Base-by-base conservation (phyloP, 2,329 filamentous ascomycete species). In the Chrysoporthe deuterocubensis region DNA sequence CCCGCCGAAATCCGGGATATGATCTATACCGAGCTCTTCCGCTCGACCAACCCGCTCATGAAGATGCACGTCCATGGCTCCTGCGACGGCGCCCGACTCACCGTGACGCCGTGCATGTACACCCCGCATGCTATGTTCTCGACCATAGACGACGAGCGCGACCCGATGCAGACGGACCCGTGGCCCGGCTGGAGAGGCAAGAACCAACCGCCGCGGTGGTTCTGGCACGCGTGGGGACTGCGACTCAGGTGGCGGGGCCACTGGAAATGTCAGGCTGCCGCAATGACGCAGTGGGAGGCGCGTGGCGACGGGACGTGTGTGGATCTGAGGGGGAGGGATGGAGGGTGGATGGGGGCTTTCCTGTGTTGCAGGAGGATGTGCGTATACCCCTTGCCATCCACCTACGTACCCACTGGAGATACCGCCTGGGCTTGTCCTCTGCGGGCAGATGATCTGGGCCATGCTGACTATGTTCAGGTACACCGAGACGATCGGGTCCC, bases 321-420 rank as follows among this genome's bases (percentile, higher is more conserved):
- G 34, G 69, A 69, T 16, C 42, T 67, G 34, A 61, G 57, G 32
- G 32, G 26, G 2, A 8, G 18, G 44, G 26, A 14, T 11, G 18
- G 68, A 62, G 16, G 68, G 68, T 73, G 73, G 44, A 56, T 75
- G 58, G 62, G 69, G 0, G n/a, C 73, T 37, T 74, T 74, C 46
- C 40, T 74, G 59, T 71, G 71, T 1, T 74, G 73, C 65, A 73
- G 71, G 66, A 65, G 54, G 60, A 72, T 75, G 73, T 75, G 34
- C 48, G 74, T 61, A 8, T 42, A 50, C 26, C n/a, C 11, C 26
- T 26, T 16, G 14, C n/a, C 21, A n/a, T 3, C 43, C 37, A 6
- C 14, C 43, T 13, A 18, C 40, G 40, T 46, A n/a, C n/a, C 32
- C 18, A 32, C 18, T 14, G 9, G 26, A 14, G 8, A 16, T 61